Evolutionary conservation across 495 filamentous ascomycete genomes (phyloP).

Genomic region (Penicillium nucicola): DNA sequence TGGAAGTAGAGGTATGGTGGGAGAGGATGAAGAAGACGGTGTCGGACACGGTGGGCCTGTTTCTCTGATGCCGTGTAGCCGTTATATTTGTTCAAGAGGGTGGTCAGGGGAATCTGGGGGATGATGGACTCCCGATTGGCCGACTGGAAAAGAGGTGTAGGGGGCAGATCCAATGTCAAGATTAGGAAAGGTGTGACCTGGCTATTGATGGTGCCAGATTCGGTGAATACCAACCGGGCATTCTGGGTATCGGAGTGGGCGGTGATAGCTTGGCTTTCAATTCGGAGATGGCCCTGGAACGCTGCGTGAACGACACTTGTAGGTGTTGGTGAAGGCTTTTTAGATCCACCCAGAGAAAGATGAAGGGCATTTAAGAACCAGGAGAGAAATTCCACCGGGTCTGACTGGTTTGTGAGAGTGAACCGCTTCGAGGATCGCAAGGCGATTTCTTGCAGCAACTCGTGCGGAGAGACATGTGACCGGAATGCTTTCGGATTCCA

Average conservation of each 20-base stretch:
- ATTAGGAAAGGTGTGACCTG: conserved; percentile 78
- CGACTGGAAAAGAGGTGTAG: conserved; percentile 96
- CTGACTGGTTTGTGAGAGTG: conserved; percentile 85
- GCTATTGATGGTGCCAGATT: conserved; percentile 76
- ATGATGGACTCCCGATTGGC: conserved; percentile 89
- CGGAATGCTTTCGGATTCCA: conserved; percentile 99
- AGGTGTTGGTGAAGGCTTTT: conserved; percentile 65
- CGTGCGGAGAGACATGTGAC: conserved; percentile 94
- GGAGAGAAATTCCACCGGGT: conserved; percentile 92
- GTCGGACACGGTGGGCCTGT: conserved; percentile 77
- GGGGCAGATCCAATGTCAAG: conserved; percentile 86
- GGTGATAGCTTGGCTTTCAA: conserved; percentile 93
- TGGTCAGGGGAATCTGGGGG: conserved; percentile 88
- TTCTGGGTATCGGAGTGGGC: conserved; percentile 78
- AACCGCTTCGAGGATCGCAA: conserved; percentile 88
- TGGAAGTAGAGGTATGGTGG: conserved; percentile 93
- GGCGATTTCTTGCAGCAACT: conserved; percentile 92
- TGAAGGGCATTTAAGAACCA: conserved; percentile 98
- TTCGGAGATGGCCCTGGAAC: conserved; percentile 88
- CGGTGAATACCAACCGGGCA: conserved; percentile 90
- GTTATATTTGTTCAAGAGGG: conserved; percentile 91
- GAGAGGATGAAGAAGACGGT: conserved; percentile 86
- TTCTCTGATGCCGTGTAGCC: conserved; percentile 85
- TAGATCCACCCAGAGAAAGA: conserved; percentile 83
- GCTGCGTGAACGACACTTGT: conserved; percentile 80